Conservation (phyloP, 768 basidiomycete genomes). For the Suillus luteus region DNA sequence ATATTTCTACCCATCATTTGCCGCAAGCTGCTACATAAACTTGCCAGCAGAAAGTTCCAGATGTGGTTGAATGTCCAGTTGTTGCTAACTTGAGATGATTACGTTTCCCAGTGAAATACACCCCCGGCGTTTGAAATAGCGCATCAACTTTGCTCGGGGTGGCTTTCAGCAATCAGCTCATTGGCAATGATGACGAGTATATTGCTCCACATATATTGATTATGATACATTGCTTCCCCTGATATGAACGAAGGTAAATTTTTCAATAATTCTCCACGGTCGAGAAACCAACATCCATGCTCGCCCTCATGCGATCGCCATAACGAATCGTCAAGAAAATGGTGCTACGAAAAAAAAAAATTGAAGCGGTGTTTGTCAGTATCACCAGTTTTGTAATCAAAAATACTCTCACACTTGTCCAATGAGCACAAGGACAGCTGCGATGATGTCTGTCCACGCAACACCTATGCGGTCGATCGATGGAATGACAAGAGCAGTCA, state of each 20-base stretch:
- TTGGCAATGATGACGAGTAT: not conserved
- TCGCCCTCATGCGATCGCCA: constrained; percentile 51
- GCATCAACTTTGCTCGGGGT: too few relatives aligned
- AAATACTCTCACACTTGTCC: constrained; percentile 46
- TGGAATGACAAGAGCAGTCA: constrained; percentile 51
- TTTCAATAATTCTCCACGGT: constrained; percentile 39
- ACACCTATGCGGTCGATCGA: constrained; percentile 52
- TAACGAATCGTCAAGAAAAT: constrained; percentile 49
- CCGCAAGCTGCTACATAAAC: too few relatives aligned
- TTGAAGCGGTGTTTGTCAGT: not conserved
- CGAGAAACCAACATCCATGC: constrained; percentile 49
- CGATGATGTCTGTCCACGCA: constrained; percentile 42
- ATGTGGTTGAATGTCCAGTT: too few relatives aligned
- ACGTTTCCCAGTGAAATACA: too few relatives aligned
- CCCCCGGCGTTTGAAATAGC: too few relatives aligned
- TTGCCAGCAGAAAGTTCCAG: too few relatives aligned
- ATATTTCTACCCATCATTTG: too few relatives aligned
- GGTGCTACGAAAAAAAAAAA: constrained; percentile 34
- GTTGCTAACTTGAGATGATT: too few relatives aligned
- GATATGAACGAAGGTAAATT: not conserved
- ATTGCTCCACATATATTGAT: not conserved
- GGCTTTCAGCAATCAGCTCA: too few relatives aligned
- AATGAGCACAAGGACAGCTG: constrained; percentile 45
- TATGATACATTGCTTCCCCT: not conserved
- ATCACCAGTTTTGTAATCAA: constrained; percentile 4